phyloP scores from a whole-genome alignment of 305 asterid species.

The Solanum hybrid region DNA sequence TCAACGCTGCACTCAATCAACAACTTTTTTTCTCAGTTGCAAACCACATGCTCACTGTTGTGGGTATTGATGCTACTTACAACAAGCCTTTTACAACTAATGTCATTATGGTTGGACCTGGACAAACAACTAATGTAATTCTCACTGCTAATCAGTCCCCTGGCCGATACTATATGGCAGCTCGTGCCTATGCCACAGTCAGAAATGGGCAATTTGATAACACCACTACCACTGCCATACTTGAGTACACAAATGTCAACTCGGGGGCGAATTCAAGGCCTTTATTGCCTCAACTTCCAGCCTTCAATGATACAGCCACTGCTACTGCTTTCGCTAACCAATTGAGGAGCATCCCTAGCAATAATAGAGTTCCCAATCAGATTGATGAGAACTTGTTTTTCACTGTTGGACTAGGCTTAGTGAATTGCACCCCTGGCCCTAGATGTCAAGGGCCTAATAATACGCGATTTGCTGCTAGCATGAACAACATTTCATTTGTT shows the following conservation, averaged over 20 bases:
- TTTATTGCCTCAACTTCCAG: constrained; percentile 42
- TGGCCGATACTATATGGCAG: constrained; percentile 58
- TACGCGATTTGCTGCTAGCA: constrained; percentile 70
- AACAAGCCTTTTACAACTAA: constrained; percentile 51
- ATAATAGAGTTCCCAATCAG: constrained; percentile 28
- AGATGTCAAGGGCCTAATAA: constrained; percentile 77
- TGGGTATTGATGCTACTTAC: constrained; percentile 60
- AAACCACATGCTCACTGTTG: constrained; percentile 65
- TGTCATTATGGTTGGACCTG: constrained; percentile 72
- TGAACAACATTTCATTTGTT: constrained; percentile 68
- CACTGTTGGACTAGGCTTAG: constrained; percentile 65
- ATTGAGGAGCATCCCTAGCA: constrained; percentile 30
- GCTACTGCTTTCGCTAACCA: constrained; percentile 46
- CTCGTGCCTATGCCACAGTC: constrained; percentile 57
- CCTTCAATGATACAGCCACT: constrained; percentile 42
- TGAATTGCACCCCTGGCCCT: constrained; percentile 59
- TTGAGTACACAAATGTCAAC: constrained; percentile 33
- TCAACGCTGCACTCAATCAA: constrained; percentile 85
- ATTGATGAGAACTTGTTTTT: constrained; percentile 57
- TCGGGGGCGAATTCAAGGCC: constrained; percentile 27
- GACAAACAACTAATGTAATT: constrained; percentile 73
- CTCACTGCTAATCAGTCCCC: constrained; percentile 54
- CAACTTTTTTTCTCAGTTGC: constrained; percentile 65
- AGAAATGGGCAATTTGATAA: constrained; percentile 65
- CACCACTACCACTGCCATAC: constrained; percentile 66